Evolutionary conservation across 495 filamentous ascomycete species (phyloP).

Genomic region (Penicillium turbatum): DNA sequence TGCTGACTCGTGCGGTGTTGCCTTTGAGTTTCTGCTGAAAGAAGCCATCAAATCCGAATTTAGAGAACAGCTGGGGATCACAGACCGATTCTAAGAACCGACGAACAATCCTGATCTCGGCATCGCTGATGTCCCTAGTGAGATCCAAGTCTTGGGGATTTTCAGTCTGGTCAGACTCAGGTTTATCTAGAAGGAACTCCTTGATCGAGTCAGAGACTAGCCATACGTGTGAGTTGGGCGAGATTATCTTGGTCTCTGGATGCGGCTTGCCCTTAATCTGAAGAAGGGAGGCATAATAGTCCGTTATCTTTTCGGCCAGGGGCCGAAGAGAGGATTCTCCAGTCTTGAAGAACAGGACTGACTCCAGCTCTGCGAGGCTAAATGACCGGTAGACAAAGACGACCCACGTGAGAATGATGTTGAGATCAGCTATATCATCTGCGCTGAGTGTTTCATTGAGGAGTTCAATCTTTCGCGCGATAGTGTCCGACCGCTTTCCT

Average conservation of each 20-base stretch:
- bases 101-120: conserved; percentile 15
- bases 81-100: conserved; percentile 18
- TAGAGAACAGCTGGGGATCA: conserved; percentile 14
- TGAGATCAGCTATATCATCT: conserved; percentile 20
- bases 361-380: conserved; percentile 9
- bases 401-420: conserved; percentile 15
- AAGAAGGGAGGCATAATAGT: conserved; percentile 14
- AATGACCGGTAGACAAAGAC: background rate
- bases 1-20: conserved; percentile 6
- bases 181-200: conserved; percentile 2
- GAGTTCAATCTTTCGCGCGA: conserved; percentile 12
- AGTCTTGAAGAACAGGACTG: conserved; percentile 11
- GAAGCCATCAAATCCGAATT: conserved; percentile 20
- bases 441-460: conserved; percentile 18
- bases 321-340: conserved; percentile 16
- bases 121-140: conserved; percentile 10
- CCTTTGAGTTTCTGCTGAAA: conserved; percentile 19
- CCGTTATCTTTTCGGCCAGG: conserved; percentile 13
- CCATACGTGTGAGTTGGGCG: background rate
- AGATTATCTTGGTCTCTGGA: background rate
- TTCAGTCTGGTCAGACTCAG: background rate
- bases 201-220: conserved; percentile 17
- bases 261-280: conserved; percentile 3
- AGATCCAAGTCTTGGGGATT: background rate
- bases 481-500: conserved; percentile 16